phyloP scores from a whole-genome alignment of 805 yeast genomes.

The Spathaspora gorwiae region DNA sequence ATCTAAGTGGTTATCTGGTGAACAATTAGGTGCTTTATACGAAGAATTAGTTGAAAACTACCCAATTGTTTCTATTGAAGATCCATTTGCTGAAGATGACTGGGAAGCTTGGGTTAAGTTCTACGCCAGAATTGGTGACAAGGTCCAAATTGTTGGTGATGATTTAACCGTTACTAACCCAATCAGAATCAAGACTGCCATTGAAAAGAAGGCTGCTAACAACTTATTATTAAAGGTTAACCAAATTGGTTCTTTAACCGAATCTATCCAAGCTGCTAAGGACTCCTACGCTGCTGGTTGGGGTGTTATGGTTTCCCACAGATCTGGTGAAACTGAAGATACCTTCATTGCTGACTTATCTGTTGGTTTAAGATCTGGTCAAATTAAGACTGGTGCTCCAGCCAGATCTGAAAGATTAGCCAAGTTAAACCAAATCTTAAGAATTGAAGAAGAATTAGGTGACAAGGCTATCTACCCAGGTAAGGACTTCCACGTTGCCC shows the following conservation, averaged over 20 bases:
- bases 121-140: slow-evolving; percentile 60
- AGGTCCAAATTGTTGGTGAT: slow-evolving; percentile 91
- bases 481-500: slow-evolving; percentile 68
- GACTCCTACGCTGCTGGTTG: slow-evolving; percentile 94
- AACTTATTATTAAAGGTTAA: slow-evolving; percentile 95
- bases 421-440: slow-evolving; percentile 95
- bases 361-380: slow-evolving; percentile 98
- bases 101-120: slow-evolving; percentile 97
- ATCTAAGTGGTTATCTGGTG: slow-evolving; percentile 87
- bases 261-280: slow-evolving; percentile 95
- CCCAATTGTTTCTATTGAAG: slow-evolving; percentile 98
- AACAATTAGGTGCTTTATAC: slow-evolving; percentile 83
- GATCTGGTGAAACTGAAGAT: slow-evolving; percentile 99
- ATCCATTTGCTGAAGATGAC: slow-evolving; percentile 99
- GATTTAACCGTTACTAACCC: slow-evolving; percentile 99
- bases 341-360: slow-evolving; percentile 95
- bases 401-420: slow-evolving; percentile 99
- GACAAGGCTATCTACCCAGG: slow-evolving; percentile 97
- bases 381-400: slow-evolving; percentile 99
- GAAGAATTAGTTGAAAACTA: slow-evolving; percentile 73
- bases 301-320: slow-evolving; percentile 99
- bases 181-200: slow-evolving; percentile 87
- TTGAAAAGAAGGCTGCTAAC: slow-evolving; percentile 92
- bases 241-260: slow-evolving; percentile 96
- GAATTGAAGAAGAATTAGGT: slow-evolving; percentile 98